These are phyloP conservation scores for Jaapia argillacea DNA, from an alignment of 768 basidiomycete genomes.

Conservation along the genomic window DNA sequence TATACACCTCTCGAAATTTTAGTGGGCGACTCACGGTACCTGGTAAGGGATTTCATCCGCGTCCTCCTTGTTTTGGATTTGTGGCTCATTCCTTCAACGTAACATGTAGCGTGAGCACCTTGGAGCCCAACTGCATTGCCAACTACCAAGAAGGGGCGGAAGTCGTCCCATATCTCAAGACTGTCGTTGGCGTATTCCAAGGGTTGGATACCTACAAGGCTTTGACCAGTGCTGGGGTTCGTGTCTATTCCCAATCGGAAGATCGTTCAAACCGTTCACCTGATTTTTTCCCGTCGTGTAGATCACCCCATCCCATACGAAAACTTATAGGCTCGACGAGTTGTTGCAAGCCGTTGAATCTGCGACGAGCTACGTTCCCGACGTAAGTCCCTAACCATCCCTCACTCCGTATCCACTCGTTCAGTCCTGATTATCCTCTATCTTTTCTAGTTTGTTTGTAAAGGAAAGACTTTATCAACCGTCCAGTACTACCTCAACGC, in stretches of 20 bases:
- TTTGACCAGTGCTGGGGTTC: neutral
- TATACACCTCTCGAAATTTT: too few relatives aligned
- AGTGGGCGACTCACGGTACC: slow-evolving; percentile 7
- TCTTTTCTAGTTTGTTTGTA: neutral
- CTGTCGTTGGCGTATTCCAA: neutral
- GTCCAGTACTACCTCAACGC: slow-evolving; percentile 7
- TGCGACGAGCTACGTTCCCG: slow-evolving; percentile 4
- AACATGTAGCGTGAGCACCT: slow-evolving; percentile 5
- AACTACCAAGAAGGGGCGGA: slow-evolving; percentile 4
- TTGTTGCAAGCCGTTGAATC: slow-evolving; percentile 2
- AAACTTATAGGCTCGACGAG: slow-evolving; percentile 4
- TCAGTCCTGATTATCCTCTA: neutral
- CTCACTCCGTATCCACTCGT: neutral
- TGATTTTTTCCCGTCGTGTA: neutral
- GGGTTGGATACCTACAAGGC: neutral
- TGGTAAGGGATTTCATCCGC: too few relatives aligned
- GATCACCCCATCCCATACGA: slow-evolving; percentile 4
- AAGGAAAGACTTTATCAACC: neutral
- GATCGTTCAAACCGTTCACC: neutral
- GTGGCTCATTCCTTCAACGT: too few relatives aligned
- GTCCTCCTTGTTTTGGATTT: too few relatives aligned
- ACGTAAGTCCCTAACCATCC: slow-evolving; percentile 1
- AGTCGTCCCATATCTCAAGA: neutral
- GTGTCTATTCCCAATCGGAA: neutral
- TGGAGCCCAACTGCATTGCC: slow-evolving; percentile 6